phyloP scores from a whole-genome alignment of 2,329 filamentous ascomycete genomes.

The Aureobasidium sp. region DNA sequence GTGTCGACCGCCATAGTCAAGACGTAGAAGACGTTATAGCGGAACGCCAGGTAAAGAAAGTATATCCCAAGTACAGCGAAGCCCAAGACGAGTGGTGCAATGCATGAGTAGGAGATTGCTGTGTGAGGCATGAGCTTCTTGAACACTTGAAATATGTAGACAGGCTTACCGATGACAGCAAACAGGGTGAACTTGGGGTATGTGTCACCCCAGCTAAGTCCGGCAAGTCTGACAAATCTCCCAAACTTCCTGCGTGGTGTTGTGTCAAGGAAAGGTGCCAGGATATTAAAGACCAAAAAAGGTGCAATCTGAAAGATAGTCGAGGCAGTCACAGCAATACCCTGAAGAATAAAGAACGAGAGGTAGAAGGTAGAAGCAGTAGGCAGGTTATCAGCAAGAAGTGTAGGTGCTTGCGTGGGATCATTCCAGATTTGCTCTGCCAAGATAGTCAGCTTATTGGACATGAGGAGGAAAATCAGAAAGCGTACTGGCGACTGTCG shows the following conservation, averaged over 20 bases:
- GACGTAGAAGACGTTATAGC: constrained; percentile 44
- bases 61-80: constrained; percentile 38
- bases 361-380: constrained; percentile 34
- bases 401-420: constrained; percentile 23
- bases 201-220: constrained; percentile 37
- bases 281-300: constrained; percentile 26
- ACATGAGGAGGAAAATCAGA: background rate
- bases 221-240: constrained; percentile 35
- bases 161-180: constrained; percentile 28
- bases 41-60: constrained; percentile 41
- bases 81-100: constrained; percentile 40
- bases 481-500: constrained; percentile 22
- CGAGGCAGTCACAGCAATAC: constrained; percentile 24
- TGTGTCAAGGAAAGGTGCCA: constrained; percentile 30
- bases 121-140: background rate
- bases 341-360: constrained; percentile 32
- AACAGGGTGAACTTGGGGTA: constrained; percentile 35
- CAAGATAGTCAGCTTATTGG: background rate
- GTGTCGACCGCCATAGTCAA: constrained; percentile 40
- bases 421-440: constrained; percentile 26
- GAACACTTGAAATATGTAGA: background rate
- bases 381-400: constrained; percentile 30
- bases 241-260: constrained; percentile 41
- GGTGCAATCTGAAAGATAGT: constrained; percentile 26
- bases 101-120: constrained; percentile 40